Evolutionary conservation across 1,139 yeast species (phyloP).

Genomic region (Lodderomyces metapsilosis): DNA sequence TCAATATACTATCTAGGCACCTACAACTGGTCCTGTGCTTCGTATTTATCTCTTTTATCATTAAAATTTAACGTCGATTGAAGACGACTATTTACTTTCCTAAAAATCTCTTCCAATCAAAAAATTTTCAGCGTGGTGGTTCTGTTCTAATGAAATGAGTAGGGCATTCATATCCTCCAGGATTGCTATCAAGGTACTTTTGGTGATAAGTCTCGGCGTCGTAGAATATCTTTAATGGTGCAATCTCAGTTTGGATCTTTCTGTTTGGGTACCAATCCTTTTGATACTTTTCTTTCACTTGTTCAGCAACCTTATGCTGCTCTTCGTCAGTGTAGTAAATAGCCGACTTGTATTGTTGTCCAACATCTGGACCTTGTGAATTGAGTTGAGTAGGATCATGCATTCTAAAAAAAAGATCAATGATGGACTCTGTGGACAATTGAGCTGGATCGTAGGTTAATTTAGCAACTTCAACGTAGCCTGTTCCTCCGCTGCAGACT

Average conservation of each 20-base stretch:
- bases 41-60: no score
- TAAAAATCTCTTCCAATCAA: background rate
- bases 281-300: constrained; percentile 32
- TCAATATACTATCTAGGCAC: no score
- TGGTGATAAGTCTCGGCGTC: constrained; percentile 97
- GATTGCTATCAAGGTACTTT: constrained; percentile 71
- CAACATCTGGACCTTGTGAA: constrained; percentile 79
- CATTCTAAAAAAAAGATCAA: constrained; percentile 84
- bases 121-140: constrained; percentile 25
- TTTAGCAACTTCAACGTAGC: constrained; percentile 78
- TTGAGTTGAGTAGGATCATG: constrained; percentile 68
- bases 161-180: constrained; percentile 86
- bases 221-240: constrained; percentile 67
- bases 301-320: constrained; percentile 28
- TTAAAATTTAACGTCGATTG: background rate
- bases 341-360: constrained; percentile 83
- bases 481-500: constrained; percentile 74
- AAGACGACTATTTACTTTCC: background rate
- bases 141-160: constrained; percentile 66
- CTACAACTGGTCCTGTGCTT: no score
- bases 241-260: constrained; percentile 58
- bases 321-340: constrained; percentile 60
- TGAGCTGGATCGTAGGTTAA: constrained; percentile 72
- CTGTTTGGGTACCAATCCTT: constrained; percentile 45
- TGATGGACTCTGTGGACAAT: constrained; percentile 57